Percentiles rank a stretch among this genome's conserved stretches.
These are phyloP conservation scores for Calycina herbarum DNA, from an alignment of 2,329 filamentous ascomycete genomes.

Conservation along the genomic window DNA sequence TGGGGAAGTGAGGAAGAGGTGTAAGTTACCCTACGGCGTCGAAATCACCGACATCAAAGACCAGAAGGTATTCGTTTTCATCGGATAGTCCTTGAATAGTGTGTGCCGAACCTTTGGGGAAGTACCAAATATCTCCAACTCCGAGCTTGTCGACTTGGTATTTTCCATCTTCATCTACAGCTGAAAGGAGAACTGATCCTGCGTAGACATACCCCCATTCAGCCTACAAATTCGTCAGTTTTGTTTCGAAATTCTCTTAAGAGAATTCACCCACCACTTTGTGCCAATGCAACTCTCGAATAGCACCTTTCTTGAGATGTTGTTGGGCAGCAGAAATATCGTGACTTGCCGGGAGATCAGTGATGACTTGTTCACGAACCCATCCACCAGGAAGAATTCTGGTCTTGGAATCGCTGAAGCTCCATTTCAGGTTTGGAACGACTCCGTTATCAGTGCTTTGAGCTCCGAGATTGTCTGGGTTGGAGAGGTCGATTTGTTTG, in stretches of 20 bases:
- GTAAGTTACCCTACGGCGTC: background rate
- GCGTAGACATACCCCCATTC: conserved; percentile 66
- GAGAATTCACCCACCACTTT: conserved; percentile 50
- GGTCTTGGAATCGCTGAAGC: conserved; percentile 67
- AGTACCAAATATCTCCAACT: conserved; percentile 68
- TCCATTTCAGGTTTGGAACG: conserved; percentile 69
- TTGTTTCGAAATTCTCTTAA: too few species aligned
- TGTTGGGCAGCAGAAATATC: conserved; percentile 69
- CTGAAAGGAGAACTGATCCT: conserved; percentile 58
- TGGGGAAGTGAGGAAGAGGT: background rate
- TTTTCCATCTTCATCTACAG: conserved; percentile 61
- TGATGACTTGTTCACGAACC: conserved; percentile 65
- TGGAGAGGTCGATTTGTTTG: conserved; percentile 58
- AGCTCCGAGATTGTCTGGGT: conserved; percentile 62
- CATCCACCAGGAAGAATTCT: conserved; percentile 63
- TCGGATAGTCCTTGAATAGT: conserved; percentile 63
- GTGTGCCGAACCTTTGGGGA: conserved; percentile 64
- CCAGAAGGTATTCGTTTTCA: conserved; percentile 52
- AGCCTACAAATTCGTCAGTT: conserved; percentile 44
- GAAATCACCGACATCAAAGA: background rate
- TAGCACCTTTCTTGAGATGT: conserved; percentile 65
- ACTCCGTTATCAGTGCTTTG: conserved; percentile 62
- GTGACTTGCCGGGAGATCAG: conserved; percentile 64
- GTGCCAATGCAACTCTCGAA: conserved; percentile 69
- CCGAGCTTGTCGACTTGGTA: conserved; percentile 55